Base-by-base conservation (phyloP, 2,329 filamentous ascomycete species). In the Chaetothyriales sp. region DNA sequence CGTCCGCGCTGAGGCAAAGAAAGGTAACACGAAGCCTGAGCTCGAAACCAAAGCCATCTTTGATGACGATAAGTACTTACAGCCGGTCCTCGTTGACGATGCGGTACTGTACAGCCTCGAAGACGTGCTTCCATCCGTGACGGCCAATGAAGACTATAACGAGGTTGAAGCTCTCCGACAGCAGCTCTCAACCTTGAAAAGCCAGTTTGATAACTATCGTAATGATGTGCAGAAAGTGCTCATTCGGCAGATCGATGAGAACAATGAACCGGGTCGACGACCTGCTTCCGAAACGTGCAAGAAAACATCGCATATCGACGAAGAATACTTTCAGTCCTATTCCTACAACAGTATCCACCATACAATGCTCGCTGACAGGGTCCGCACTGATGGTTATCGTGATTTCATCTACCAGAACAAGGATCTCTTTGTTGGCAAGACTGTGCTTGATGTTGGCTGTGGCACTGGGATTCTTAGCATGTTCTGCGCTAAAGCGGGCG, bases 391-490 rank as follows among this genome's bases (percentile, higher is more conserved):
- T 62, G 84, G 87, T 2, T 97, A 97, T 69, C 82, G 89, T 46
- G 89, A 97, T 69, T 95, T 95, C 66, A 89, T 95, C 63, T 95
- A 95, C 70, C 80, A 82, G 59, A 88, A 95, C 71, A 92, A 94
- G 67, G 74, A 87, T 58, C 71, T 95, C 2, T 95, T 95, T 69
- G 80, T 82, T 29, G 86, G 81, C 62, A 95, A 94, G 70, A 80
- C 83, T 8, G 86, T 95, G 10, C 78, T 97, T 5, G 89, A 97
- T 64, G 89, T 95, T 57, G 89, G 89, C 48, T 95, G 89, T 63
- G 86, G 83, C 47, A 78, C 76, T 5, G 87, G 88, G 22, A 95
- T 95, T 58, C 72, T 97, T 13, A 90, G 85, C 63, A 89, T 97
- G 82, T 95, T 97, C 72, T 94, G 88, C 65, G 89, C 89, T 51